Conservation (phyloP, 768 basidiomycete genomes). For the Exsudoporus frostii region DNA sequence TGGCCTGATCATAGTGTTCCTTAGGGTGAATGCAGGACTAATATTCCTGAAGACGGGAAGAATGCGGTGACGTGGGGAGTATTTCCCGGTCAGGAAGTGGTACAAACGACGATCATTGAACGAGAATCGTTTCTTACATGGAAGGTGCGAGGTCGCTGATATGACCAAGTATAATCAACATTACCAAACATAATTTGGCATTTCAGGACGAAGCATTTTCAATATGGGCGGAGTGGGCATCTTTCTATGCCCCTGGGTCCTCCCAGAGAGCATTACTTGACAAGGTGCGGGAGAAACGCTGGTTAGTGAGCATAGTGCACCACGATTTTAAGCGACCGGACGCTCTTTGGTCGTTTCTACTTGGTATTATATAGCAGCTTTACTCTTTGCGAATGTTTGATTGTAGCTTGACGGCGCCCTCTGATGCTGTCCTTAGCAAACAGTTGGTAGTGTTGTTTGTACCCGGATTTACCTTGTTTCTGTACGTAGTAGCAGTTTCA, state of each 20-base stretch:
- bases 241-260: slow-evolving; percentile 76
- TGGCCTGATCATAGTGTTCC: not conserved
- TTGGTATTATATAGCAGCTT: slow-evolving; percentile 22
- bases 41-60: slow-evolving; percentile 71
- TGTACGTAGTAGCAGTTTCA: too few relatives aligned
- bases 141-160: slow-evolving; percentile 62
- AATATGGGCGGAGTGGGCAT: slow-evolving; percentile 94
- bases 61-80: slow-evolving; percentile 99
- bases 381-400: not conserved
- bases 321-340: slow-evolving; percentile 83
- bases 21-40: slow-evolving; percentile 77
- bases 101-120: slow-evolving; percentile 96
- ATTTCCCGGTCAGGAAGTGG: slow-evolving; percentile 94
- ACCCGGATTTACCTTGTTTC: too few relatives aligned
- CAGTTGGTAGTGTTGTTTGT: too few relatives aligned
- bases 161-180: not conserved
- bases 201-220: slow-evolving; percentile 91
- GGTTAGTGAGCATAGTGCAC: slow-evolving; percentile 91
- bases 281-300: slow-evolving; percentile 63
- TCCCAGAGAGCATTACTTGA: slow-evolving; percentile 73
- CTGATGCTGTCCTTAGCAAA: not conserved
- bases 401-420: not conserved
- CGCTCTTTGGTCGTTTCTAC: slow-evolving; percentile 84
- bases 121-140: slow-evolving; percentile 91
- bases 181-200: slow-evolving; percentile 1